phyloP scores from a whole-genome alignment of 2,329 filamentous ascomycete species.

The Alternaria tenuissima region DNA sequence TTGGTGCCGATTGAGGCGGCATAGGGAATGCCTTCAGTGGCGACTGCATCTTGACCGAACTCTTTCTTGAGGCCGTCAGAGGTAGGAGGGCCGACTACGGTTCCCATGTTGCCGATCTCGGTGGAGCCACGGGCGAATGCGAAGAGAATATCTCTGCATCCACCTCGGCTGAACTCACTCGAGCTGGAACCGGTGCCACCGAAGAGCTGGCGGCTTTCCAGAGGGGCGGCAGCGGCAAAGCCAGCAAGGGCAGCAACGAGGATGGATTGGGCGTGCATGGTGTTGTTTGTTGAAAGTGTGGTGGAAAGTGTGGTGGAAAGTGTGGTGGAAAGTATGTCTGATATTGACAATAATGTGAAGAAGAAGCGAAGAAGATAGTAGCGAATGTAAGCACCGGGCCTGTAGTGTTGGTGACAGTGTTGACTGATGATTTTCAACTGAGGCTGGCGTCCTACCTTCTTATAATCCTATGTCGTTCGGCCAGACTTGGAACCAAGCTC shows the following conservation, averaged over 20 bases:
- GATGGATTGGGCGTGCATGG: constrained; percentile 40
- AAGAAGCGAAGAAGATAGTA: constrained; percentile 7
- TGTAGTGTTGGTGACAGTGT: constrained; percentile 1
- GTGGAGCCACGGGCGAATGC: constrained; percentile 61
- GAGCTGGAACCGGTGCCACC: constrained; percentile 34
- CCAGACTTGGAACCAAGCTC: background rate
- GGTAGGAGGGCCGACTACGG: constrained; percentile 42
- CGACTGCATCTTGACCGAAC: constrained; percentile 38
- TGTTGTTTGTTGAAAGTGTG: constrained; percentile 16
- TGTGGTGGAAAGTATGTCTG: background rate
- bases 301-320: constrained; percentile 3
- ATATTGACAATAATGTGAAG: background rate
- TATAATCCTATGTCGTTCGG: constrained; percentile 2
- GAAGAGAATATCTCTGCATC: constrained; percentile 56
- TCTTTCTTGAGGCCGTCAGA: constrained; percentile 40
- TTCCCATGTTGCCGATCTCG: constrained; percentile 59
- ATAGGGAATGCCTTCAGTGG: constrained; percentile 46
- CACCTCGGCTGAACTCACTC: constrained; percentile 52
- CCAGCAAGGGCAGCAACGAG: constrained; percentile 31
- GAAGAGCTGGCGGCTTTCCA: constrained; percentile 35
- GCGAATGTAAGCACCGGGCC: constrained; percentile 6
- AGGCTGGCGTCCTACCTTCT: constrained; percentile 8
- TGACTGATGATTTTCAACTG: constrained; percentile 7
- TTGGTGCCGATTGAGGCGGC: constrained; percentile 40
- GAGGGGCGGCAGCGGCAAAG: constrained; percentile 31